Evolutionary conservation across 345 rosid genomes (phyloP), one percentile per base, ranked within the genome.

Genomic region (Camelina sativa): DNA sequence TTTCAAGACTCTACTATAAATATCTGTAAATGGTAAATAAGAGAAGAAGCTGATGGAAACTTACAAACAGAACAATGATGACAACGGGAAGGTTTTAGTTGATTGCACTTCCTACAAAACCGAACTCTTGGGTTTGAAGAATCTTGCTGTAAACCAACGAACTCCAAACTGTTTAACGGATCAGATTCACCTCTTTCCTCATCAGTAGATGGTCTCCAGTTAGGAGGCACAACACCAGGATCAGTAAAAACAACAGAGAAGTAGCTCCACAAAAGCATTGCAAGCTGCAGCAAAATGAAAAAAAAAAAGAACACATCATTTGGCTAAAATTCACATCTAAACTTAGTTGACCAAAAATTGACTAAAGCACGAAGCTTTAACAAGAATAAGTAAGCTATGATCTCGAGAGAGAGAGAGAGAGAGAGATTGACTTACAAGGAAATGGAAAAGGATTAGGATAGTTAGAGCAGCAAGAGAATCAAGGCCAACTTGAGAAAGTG

Each of bases 41-140:
- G 35, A 64, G 38, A 15, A 41, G 40, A 32, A 50, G 66, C 9
- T 55, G 22, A 60, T 28, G 8, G 17, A 53, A 69, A 84, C 97
- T 81, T 76, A 96, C 99, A 95, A 79, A 92, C 97, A 82, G 99
- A 95, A 73, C 99, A 95, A 70, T 95, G 99, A 78, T 95, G 97
- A 77, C 99, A 90, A 8, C 99, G 97, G 28, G 99, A 89, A 12
- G 99, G 99, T 68, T 95, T 95, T 57, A 79, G 81, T 79, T 95
- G 97, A 84, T 86, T 89, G 78, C 99, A 95, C 77, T 95, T 95
- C 76, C 97, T 81, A 84, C 99, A 96, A 61, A 79, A 86, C 20
- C 99, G 84, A 52, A 89, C 64, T 80, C 91, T 88, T 53, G 80
- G 89, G 73, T 85, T 83, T 7, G 85, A 76, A 12, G 85, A 74